Evolutionary conservation across 176 grass and related monocot species (phyloP).

Genomic region (Themeda triandra): DNA sequence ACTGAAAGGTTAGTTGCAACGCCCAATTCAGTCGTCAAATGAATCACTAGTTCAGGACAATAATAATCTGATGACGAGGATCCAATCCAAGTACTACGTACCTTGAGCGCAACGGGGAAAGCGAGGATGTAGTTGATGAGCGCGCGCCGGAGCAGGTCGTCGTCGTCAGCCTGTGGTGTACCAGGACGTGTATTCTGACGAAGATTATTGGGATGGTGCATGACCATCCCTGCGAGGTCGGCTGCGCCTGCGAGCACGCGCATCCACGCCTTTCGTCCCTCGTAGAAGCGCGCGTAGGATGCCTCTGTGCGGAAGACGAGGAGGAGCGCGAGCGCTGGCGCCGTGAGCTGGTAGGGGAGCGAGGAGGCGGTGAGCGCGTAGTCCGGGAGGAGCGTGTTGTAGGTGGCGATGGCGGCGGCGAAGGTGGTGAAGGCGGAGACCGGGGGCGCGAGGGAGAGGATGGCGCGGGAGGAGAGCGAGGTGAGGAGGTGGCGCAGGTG

Average conservation of each 20-base stretch:
- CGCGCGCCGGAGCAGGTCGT: constrained; percentile 2
- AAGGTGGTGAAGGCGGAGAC: constrained; percentile 73
- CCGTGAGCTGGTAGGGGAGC: constrained; percentile 82
- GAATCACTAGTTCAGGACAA: too few relatives aligned
- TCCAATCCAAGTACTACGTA: background rate
- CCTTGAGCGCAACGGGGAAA: constrained; percentile 90
- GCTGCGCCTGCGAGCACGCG: constrained; percentile 54
- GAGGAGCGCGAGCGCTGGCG: constrained; percentile 81
- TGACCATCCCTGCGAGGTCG: constrained; percentile 69
- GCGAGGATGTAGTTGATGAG: constrained; percentile 87
- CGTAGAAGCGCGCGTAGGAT: constrained; percentile 79
- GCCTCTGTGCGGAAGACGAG: constrained; percentile 97
- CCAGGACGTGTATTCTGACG: background rate
- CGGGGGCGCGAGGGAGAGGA: constrained; percentile 79
- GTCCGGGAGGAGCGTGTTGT: constrained; percentile 65
- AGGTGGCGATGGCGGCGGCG: constrained; percentile 72
- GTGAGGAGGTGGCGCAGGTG: constrained; percentile 82
- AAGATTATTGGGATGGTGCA: background rate
- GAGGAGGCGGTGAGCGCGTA: constrained; percentile 62
- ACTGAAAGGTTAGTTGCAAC: constrained; percentile 46
- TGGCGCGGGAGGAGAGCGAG: constrained; percentile 78
- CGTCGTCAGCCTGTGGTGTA: background rate
- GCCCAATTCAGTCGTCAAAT: too few relatives aligned
- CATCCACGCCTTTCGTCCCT: constrained; percentile 86
- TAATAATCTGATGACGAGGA: too few relatives aligned